These are phyloP conservation scores for Aureobasidium leucospermi DNA, from an alignment of 2,329 filamentous ascomycete genomes.

Conservation along the genomic window DNA sequence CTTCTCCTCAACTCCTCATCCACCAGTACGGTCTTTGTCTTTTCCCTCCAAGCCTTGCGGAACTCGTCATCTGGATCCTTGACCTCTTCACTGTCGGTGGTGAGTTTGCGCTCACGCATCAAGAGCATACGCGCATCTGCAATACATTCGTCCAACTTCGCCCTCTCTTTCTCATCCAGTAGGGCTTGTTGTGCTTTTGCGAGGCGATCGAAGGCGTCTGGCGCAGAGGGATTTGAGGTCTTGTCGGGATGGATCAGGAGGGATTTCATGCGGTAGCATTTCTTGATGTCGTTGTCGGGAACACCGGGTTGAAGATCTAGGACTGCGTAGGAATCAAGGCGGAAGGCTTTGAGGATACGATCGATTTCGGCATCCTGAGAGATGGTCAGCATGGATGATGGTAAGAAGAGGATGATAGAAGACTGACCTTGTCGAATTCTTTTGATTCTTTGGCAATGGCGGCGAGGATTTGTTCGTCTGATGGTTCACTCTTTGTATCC, in stretches of 20 bases:
- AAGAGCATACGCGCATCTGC: constrained; percentile 91
- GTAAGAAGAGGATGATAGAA: background rate
- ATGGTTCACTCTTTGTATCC: constrained; percentile 4
- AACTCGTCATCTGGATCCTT: constrained; percentile 67
- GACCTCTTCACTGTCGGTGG: constrained; percentile 76
- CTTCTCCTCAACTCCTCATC: constrained; percentile 83
- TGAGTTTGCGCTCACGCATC: constrained; percentile 92
- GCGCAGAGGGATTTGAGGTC: constrained; percentile 80
- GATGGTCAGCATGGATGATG: background rate
- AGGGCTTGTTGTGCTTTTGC: constrained; percentile 90
- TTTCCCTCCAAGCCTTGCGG: constrained; percentile 78
- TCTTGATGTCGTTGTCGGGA: constrained; percentile 91
- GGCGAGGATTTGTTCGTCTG: constrained; percentile 68
- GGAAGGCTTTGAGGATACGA: constrained; percentile 85
- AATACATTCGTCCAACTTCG: constrained; percentile 84
- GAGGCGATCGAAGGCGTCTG: constrained; percentile 91
- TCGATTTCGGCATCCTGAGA: constrained; percentile 86
- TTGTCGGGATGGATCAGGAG: constrained; percentile 98
- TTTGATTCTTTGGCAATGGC: constrained; percentile 77
- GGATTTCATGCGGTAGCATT: constrained; percentile 92
- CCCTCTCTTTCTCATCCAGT: constrained; percentile 88
- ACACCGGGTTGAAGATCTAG: constrained; percentile 94
- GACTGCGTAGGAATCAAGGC: constrained; percentile 79
- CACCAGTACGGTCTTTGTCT: constrained; percentile 80
- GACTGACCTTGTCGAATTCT: constrained; percentile 74